Base-by-base conservation (phyloP, 2,329 filamentous ascomycete species). In the Curvularia verruculosa region DNA sequence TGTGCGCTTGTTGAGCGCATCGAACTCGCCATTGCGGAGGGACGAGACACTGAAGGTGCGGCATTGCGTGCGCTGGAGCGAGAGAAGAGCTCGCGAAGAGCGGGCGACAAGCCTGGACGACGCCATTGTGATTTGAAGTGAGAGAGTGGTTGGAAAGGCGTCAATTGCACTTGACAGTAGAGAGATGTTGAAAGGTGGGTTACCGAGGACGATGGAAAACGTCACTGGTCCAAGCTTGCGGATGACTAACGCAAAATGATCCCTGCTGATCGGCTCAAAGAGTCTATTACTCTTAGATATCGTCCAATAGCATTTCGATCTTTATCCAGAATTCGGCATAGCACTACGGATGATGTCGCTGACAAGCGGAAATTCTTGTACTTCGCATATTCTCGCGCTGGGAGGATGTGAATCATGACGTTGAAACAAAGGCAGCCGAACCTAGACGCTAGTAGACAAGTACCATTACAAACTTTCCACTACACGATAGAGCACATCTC, bases 1-100 rank as follows among this genome's bases (percentile, higher is more conserved):
- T 59, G 74, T 76, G 57, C 81, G 78, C 54, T 82, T 80, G 68
- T 83, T 83, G 61, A 79, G 71, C 49, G 77, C 75, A 54, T 74
- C 73, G 62, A 79, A 77, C 52, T 75, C 66, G 56, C 73, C 72
- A 55, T 54, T 60, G 65, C 75, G 75, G 49, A 74, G 57, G 5
- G 72, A 53, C 8, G 73, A 75, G 36, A 75, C 68, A 60, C 73
- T 75, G 63, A 81, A 76, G n/a, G 76, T 70, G 40, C 68, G 66
- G 54, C 61, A 63, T 39, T 73, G 68, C 49, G 79, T 70, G 52
- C 63, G 64, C 43, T 72, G 66, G 49, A 73, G 65, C 44, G 72
- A 68, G 44, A 77, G 54, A 3, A 77, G 67, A 29, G 80, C 73
- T 58, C 81, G 78, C 56, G 79, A 70, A 19, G 79, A 77, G 73